Conservation (phyloP, 176 grass and related monocot species). For the Avena eriantha region DNA sequence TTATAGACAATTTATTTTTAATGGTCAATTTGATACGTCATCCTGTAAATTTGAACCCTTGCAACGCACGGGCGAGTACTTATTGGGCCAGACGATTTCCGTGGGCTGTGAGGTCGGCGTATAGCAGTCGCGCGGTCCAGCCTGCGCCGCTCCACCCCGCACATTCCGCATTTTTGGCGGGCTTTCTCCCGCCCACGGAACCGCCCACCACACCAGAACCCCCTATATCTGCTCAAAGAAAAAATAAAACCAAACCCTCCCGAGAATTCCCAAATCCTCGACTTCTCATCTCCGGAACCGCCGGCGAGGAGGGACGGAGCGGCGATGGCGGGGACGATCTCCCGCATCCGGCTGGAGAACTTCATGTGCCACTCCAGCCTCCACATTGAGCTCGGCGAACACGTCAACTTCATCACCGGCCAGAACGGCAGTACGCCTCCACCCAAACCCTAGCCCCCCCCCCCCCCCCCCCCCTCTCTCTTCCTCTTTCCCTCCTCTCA, state of each 20-base stretch:
- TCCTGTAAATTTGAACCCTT: too few species aligned
- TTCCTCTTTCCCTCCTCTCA: background rate
- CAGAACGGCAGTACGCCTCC: constrained; percentile 82
- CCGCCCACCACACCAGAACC: background rate
- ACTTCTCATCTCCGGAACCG: background rate
- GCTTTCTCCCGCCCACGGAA: constrained; percentile 12
- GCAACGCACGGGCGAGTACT: too few species aligned
- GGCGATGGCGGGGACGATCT: constrained; percentile 67
- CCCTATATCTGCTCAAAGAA: background rate
- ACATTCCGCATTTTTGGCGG: constrained; percentile 34
- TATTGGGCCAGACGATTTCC: too few species aligned
- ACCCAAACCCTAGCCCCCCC: constrained; percentile 36
- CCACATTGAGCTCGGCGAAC: constrained; percentile 62
- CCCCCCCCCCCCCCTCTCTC: background rate
- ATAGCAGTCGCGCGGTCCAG: too few species aligned
- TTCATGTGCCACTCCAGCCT: constrained; percentile 98
- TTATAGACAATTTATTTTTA: too few species aligned
- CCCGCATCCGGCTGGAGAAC: constrained; percentile 81
- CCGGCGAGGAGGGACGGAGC: background rate
- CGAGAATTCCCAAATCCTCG: background rate
- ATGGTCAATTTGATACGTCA: too few species aligned
- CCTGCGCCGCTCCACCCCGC: background rate
- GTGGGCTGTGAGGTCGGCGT: too few species aligned
- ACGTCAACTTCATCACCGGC: constrained; percentile 96
- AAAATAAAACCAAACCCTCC: background rate